These are phyloP conservation scores for Mrakiaceae sp. DNA, from an alignment of 1,284 basidiomycete genomes.

Conservation along the genomic window DNA sequence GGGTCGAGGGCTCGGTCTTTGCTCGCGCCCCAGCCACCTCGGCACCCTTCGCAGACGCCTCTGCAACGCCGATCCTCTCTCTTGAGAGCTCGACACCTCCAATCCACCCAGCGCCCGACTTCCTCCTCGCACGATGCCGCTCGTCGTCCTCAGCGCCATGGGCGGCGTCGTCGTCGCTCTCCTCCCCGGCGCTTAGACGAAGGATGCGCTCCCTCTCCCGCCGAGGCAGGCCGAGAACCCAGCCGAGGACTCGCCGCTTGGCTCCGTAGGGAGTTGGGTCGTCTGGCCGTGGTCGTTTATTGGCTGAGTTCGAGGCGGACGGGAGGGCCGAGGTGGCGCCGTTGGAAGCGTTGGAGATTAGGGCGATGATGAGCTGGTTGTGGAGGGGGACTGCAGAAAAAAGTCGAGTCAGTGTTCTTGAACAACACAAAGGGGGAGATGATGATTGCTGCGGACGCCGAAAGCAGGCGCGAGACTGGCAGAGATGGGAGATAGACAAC, in stretches of 20 bases:
- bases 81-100: constrained; percentile 12
- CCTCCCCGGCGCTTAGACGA: background rate
- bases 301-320: background rate
- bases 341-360: constrained; percentile 14
- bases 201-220: constrained; percentile 7
- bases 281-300: constrained; percentile 11
- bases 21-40: background rate
- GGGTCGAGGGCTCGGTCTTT: background rate
- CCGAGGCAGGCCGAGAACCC: constrained; percentile 11
- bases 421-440: too few species aligned
- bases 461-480: too few species aligned
- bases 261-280: constrained; percentile 14
- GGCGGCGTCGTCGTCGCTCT: background rate
- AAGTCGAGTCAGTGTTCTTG: background rate
- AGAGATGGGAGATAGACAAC: too few species aligned
- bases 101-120: constrained; percentile 11
- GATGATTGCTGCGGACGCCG: too few species aligned
- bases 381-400: constrained; percentile 8
- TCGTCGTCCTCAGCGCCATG: background rate
- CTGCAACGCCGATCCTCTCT: constrained; percentile 2
- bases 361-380: constrained; percentile 16
- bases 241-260: constrained; percentile 13
- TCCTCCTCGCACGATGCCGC: constrained; percentile 1
- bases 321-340: background rate
- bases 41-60: background rate